These are phyloP conservation scores for Macaranga tanarius DNA, from an alignment of 441 rosid genomes.

Conservation along the genomic window DNA sequence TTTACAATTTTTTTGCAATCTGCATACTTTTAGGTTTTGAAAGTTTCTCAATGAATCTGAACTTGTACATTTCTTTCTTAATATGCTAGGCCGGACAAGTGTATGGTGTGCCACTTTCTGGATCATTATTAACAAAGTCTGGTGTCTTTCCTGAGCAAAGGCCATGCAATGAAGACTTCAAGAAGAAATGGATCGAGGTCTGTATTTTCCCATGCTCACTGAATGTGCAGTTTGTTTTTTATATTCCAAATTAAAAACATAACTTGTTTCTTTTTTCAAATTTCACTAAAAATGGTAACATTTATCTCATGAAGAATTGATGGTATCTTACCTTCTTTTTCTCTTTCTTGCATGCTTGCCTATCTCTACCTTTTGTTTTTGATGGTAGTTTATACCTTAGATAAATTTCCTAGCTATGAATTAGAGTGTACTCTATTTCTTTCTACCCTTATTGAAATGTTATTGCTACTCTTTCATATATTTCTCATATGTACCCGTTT, in stretches of 20 bases:
- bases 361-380: background rate
- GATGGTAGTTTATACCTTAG: too few relatives aligned
- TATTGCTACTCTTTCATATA: too few relatives aligned
- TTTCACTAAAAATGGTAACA: background rate
- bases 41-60: constrained; percentile 22
- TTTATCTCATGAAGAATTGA: background rate
- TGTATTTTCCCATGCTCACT: constrained; percentile 14
- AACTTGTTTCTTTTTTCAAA: background rate
- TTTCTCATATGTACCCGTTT: too few relatives aligned
- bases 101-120: constrained; percentile 90
- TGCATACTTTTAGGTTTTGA: constrained; percentile 11
- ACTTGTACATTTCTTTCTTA: constrained; percentile 18
- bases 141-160: constrained; percentile 86
- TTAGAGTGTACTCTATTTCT: too few relatives aligned
- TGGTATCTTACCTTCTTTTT: background rate
- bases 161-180: constrained; percentile 75
- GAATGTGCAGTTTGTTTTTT: background rate
- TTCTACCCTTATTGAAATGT: too few relatives aligned
- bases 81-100: constrained; percentile 94
- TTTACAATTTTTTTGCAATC: background rate
- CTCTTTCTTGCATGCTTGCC: background rate
- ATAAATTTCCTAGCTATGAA: too few relatives aligned
- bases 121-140: constrained; percentile 69
- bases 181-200: constrained; percentile 99
- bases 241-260: background rate